These are phyloP conservation scores for Tolypocladium inflatum DNA, from an alignment of 2,329 filamentous ascomycete species.

Conservation along the genomic window DNA sequence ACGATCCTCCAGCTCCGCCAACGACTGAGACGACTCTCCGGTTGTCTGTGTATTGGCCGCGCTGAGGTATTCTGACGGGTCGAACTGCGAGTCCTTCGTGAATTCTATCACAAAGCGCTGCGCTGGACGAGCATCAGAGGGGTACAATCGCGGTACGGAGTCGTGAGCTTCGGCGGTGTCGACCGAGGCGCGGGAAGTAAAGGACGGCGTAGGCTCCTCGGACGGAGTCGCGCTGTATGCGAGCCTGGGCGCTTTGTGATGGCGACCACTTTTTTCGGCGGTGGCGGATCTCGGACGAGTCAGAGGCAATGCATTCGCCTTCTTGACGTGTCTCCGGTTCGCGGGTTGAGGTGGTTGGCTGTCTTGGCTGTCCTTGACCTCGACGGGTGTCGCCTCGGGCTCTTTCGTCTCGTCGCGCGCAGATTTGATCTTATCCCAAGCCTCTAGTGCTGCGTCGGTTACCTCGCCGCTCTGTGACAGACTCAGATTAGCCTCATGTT, in stretches of 20 bases:
- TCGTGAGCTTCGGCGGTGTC: slow-evolving; percentile 11
- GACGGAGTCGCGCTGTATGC: slow-evolving; percentile 14
- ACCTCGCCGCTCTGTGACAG: slow-evolving; percentile 18
- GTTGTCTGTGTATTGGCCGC: slow-evolving; percentile 18
- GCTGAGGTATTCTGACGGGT: slow-evolving; percentile 25
- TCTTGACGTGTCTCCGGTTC: slow-evolving; percentile 14
- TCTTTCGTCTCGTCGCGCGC: slow-evolving; percentile 1
- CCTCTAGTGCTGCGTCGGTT: slow-evolving; percentile 17
- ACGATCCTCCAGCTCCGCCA: slow-evolving; percentile 25
- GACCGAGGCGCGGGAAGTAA: slow-evolving; percentile 15
- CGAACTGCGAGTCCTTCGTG: slow-evolving; percentile 18
- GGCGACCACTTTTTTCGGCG: slow-evolving; percentile 7
- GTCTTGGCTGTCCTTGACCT: slow-evolving; percentile 8
- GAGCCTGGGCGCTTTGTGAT: slow-evolving; percentile 12
- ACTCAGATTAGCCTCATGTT: slow-evolving; percentile 9
- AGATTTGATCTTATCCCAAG: slow-evolving; percentile 21
- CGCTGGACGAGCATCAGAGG: slow-evolving; percentile 2
- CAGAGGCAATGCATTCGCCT: slow-evolving; percentile 3
- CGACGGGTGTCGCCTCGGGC: not conserved
- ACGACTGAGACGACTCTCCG: slow-evolving; percentile 17
- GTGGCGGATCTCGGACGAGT: slow-evolving; percentile 1
- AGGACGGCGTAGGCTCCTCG: slow-evolving; percentile 19
- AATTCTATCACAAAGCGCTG: slow-evolving; percentile 19
- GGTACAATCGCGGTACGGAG: slow-evolving; percentile 4
- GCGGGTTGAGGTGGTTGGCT: slow-evolving; percentile 17